Conservation (phyloP, 345 rosid genomes). For the Eucalyptus sp. region DNA sequence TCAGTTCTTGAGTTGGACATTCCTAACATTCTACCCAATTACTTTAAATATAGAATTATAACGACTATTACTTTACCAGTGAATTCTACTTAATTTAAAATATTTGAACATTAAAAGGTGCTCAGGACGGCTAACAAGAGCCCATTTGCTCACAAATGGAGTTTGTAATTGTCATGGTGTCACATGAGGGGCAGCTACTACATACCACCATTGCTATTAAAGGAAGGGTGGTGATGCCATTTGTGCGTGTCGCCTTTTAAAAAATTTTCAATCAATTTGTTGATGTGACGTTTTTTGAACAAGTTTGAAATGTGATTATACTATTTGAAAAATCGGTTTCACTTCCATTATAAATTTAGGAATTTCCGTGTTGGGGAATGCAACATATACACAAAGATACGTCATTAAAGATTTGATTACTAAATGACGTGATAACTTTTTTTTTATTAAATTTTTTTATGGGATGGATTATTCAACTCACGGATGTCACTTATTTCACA, state of each 20-base stretch:
- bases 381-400: neutral
- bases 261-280: neutral
- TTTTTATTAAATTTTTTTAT: neutral
- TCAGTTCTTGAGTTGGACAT: neutral
- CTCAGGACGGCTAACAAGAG: neutral
- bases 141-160: neutral
- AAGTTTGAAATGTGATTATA: neutral
- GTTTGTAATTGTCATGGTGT: neutral
- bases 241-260: neutral
- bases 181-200: neutral
- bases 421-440: neutral
- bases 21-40: neutral
- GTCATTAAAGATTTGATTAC: neutral
- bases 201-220: neutral
- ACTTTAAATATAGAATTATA: neutral
- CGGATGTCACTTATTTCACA: neutral
- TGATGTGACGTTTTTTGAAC: neutral
- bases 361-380: neutral
- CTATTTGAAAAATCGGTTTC: neutral
- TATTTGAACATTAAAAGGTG: neutral
- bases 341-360: neutral
- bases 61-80: neutral
- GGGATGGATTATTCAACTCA: neutral
- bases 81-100: neutral
- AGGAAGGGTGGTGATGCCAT: neutral